phyloP scores from a whole-genome alignment of 345 rosid species.

The Brassica incana region DNA sequence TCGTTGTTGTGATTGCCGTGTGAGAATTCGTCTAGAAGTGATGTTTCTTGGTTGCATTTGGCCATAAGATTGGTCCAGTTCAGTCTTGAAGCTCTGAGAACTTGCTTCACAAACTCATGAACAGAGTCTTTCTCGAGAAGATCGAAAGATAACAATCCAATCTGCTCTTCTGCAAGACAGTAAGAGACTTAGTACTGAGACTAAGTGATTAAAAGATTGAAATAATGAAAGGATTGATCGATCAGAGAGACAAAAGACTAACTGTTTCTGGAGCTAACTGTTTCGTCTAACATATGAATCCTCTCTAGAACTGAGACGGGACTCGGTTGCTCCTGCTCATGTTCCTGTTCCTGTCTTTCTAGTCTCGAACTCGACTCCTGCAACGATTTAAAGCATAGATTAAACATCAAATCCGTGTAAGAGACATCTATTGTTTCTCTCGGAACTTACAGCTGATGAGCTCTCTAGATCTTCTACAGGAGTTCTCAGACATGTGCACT shows the following conservation, averaged over 20 bases:
- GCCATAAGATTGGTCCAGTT: constrained; percentile 54
- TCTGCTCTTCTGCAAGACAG: constrained; percentile 41
- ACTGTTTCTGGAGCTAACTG: constrained; percentile 25
- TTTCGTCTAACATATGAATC: constrained; percentile 43
- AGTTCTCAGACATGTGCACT: constrained; percentile 21
- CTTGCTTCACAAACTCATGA: constrained; percentile 41
- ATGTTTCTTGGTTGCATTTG: constrained; percentile 47
- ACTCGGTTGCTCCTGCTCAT: constrained; percentile 58
- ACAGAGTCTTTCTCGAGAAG: constrained; percentile 33
- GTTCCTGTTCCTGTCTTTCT: constrained; percentile 28
- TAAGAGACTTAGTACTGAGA: background rate
- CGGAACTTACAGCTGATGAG: constrained; percentile 41
- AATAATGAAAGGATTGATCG: background rate
- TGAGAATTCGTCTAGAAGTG: constrained; percentile 46
- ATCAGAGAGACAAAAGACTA: background rate
- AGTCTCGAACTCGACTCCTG: constrained; percentile 51
- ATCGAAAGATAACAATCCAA: constrained; percentile 27
- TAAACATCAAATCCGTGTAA: background rate
- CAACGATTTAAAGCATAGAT: background rate
- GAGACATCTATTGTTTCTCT: background rate
- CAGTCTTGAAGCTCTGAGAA: constrained; percentile 49
- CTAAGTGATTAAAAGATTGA: background rate
- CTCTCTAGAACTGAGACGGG: constrained; percentile 63
- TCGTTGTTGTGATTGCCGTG: constrained; percentile 28
- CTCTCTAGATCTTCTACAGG: constrained; percentile 31